Conservation (phyloP, 768 basidiomycete species). For the Mycena olivaceomarginata region DNA sequence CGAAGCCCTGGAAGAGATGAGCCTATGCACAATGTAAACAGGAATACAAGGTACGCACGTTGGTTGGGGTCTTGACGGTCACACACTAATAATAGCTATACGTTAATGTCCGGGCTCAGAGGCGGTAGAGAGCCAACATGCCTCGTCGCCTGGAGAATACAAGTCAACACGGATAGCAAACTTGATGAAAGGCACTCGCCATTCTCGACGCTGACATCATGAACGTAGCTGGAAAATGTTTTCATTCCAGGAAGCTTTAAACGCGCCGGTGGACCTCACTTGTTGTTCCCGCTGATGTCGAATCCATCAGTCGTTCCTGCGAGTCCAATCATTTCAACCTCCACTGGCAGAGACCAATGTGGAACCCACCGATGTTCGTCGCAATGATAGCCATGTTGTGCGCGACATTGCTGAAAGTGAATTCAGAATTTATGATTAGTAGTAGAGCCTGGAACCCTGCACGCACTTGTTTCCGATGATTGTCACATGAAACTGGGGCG, state of each 20-base stretch:
- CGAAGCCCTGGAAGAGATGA: conserved; percentile 31
- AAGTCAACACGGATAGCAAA: background rate
- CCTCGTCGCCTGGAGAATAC: too few relatives aligned
- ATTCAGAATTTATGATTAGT: background rate
- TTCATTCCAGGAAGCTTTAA: background rate
- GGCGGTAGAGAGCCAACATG: too few relatives aligned
- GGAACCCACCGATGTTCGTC: conserved; percentile 39
- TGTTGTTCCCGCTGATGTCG: conserved; percentile 52
- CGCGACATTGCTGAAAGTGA: conserved; percentile 44
- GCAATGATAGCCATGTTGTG: conserved; percentile 50
- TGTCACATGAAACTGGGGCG: conserved; percentile 51
- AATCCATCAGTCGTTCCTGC: conserved; percentile 49
- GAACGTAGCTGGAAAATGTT: conserved; percentile 47
- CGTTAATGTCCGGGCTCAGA: background rate
- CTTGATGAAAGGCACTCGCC: conserved; percentile 31
- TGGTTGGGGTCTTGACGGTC: conserved; percentile 56
- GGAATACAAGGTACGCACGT: conserved; percentile 19
- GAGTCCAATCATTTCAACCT: background rate
- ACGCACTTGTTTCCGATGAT: conserved; percentile 44
- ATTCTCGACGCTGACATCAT: conserved; percentile 57
- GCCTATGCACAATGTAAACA: background rate
- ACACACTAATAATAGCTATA: conserved; percentile 47
- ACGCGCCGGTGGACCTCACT: conserved; percentile 6
- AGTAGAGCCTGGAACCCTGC: background rate
- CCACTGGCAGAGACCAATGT: background rate